Conservation (phyloP, 2,329 filamentous ascomycete species). For the Sporothrix sp. region DNA sequence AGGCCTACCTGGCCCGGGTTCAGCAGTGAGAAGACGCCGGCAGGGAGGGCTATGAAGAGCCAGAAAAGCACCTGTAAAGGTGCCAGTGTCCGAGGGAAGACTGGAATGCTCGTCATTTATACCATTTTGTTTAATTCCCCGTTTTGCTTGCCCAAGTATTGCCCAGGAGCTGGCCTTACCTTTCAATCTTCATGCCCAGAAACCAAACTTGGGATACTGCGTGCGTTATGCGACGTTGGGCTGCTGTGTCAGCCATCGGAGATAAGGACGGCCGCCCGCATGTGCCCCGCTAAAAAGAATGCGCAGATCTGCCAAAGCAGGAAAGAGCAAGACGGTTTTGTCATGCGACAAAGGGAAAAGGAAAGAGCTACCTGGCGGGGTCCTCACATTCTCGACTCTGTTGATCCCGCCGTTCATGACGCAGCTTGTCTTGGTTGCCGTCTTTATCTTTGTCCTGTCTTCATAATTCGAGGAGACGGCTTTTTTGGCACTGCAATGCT, state of each 20-base stretch:
- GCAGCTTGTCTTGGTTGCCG: background rate
- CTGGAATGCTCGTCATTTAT: too few relatives aligned
- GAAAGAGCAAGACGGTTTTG: background rate
- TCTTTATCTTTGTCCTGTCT: background rate
- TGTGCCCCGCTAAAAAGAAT: conserved; percentile 1
- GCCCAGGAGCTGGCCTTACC: too few relatives aligned
- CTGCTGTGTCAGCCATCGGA: background rate
- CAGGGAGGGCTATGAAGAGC: background rate
- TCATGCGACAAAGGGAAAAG: background rate
- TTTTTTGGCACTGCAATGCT: too few relatives aligned
- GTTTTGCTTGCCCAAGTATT: too few relatives aligned
- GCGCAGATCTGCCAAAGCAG: background rate
- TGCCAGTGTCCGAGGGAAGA: background rate
- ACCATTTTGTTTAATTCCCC: too few relatives aligned
- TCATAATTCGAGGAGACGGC: too few relatives aligned
- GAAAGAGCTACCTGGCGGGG: conserved; percentile 1
- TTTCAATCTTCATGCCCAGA: too few relatives aligned
- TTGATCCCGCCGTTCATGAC: background rate
- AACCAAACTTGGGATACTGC: too few relatives aligned
- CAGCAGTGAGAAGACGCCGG: background rate
- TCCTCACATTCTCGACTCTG: background rate
- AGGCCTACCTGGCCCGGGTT: conserved; percentile 51
- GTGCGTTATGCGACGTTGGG: too few relatives aligned
- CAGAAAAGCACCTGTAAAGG: background rate
- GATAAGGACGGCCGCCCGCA: background rate